These are phyloP conservation scores for Mollisia scopiformis DNA, from an alignment of 2,329 filamentous ascomycete genomes.

Conservation along the genomic window DNA sequence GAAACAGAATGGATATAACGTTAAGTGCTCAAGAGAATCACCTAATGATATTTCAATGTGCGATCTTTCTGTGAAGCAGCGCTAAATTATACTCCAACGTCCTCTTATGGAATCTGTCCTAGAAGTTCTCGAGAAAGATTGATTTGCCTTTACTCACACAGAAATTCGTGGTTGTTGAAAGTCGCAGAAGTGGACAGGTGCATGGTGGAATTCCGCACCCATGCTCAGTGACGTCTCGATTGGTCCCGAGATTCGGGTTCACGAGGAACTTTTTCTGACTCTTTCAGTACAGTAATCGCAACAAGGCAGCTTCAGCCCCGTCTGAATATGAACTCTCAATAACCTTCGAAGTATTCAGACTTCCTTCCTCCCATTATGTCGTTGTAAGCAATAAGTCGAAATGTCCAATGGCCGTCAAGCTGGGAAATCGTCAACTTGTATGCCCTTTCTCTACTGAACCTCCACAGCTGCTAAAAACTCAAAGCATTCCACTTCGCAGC, in stretches of 20 bases:
- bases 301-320: not conserved
- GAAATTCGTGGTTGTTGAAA: too few relatives aligned
- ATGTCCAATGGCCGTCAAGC: conserved; percentile 55
- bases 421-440: conserved; percentile 53
- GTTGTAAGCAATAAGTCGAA: conserved; percentile 28
- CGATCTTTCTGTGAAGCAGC: too few relatives aligned
- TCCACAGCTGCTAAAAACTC: conserved; percentile 3
- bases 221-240: not conserved
- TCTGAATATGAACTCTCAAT: not conserved
- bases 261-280: not conserved
- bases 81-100: too few relatives aligned
- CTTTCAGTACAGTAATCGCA: not conserved
- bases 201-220: not conserved
- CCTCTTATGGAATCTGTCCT: too few relatives aligned
- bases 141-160: too few relatives aligned
- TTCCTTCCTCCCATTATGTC: conserved; percentile 22
- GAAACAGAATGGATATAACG: too few relatives aligned
- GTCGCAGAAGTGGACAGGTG: too few relatives aligned
- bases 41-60: too few relatives aligned
- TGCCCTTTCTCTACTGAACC: conserved; percentile 18
- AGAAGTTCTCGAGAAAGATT: too few relatives aligned
- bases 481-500: conserved; percentile 84
- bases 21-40: too few relatives aligned
- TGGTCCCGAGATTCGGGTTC: not conserved
- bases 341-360: not conserved